Evolutionary conservation across 768 basidiomycete genomes (phyloP), one percentile per base, ranked within the genome.

Genomic region (Xerocomellus intermedius): DNA sequence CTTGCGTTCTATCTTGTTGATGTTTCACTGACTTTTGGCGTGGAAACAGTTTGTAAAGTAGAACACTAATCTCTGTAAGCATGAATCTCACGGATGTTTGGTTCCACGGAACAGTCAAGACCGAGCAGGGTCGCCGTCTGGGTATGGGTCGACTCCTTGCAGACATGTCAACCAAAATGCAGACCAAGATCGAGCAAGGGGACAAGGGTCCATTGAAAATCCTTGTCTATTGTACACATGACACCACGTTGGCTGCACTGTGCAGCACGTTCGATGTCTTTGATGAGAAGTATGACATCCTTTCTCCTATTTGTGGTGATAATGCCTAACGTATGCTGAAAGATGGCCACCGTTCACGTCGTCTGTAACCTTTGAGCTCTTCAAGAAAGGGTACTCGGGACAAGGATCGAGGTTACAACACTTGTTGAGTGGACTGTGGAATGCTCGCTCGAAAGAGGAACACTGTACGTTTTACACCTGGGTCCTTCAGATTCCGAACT

Each of bases 291-390:
- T 86, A 64, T 26, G 77, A 2, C 22, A 2, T 69, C 35, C n/a
- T 45, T 36, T 53, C 21, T 5, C n/a, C 16, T 21, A 16, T n/a
- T 26, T 16, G 19, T 45, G 19, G 21, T 19, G 44, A 42, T 19
- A 8, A 48, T 8, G 39, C 3, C 43, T 36, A 13, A 61, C 38
- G 35, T 12, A 54, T 17, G 84, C 16, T 21, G 5, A 26, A 52
- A 62, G 86, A 61, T 90, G 89, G 88, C 87, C 86, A 8, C 79
- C 86, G 4, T 90, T 90, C 69, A 86, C 87, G 1, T 83, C 87
- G 2, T 81, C 84, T 0, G 77, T 91, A 33, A 85, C 85, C 0
- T 87, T 90, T 63, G 89, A 91, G 66, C 77, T 91, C 10, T 90
- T 88, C 74, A 79, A 76, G 59, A 75, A 73, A 58, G 36, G 24